These are phyloP conservation scores for Platismatia glauca DNA, from an alignment of 495 filamentous ascomycete genomes.

Conservation along the genomic window DNA sequence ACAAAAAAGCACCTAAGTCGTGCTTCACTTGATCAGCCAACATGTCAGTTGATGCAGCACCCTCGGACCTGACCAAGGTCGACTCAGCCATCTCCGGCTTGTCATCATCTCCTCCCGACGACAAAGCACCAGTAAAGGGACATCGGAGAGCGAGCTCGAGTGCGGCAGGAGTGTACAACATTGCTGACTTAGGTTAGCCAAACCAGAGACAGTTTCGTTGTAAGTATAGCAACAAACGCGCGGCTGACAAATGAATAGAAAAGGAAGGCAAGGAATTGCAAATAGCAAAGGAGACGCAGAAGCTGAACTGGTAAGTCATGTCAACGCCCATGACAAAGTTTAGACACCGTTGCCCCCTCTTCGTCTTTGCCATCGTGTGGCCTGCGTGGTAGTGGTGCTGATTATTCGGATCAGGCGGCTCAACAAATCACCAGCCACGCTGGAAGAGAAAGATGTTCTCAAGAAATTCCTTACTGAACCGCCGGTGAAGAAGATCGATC, in stretches of 20 bases:
- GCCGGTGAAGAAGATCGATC: conserved; percentile 85
- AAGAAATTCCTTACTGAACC: conserved; percentile 72
- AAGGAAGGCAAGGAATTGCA: conserved; percentile 62
- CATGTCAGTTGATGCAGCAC: conserved; percentile 51
- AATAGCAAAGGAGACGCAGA: conserved; percentile 81
- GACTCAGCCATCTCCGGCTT: conserved; percentile 79
- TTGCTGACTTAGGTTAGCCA: conserved; percentile 72
- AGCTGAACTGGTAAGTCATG: conserved; percentile 70
- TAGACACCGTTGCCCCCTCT: not conserved
- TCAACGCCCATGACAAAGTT: not conserved
- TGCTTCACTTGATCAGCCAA: conserved; percentile 23
- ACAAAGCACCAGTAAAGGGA: conserved; percentile 36
- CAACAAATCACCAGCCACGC: conserved; percentile 65
- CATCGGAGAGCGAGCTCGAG: conserved; percentile 61
- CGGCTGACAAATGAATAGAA: conserved; percentile 43
- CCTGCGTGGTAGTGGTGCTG: conserved; percentile 1
- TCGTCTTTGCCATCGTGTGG: not conserved
- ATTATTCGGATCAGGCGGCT: conserved; percentile 56
- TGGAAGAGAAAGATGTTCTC: conserved; percentile 75
- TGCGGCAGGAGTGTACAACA: conserved; percentile 62
- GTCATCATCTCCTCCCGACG: conserved; percentile 55
- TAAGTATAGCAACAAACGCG: conserved; percentile 11
- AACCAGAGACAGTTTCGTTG: not conserved
- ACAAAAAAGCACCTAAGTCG: conserved; percentile 3
- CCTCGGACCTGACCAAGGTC: conserved; percentile 57